Evolutionary conservation across 768 basidiomycete genomes (phyloP).

Genomic region (Lactifluus volemus): DNA sequence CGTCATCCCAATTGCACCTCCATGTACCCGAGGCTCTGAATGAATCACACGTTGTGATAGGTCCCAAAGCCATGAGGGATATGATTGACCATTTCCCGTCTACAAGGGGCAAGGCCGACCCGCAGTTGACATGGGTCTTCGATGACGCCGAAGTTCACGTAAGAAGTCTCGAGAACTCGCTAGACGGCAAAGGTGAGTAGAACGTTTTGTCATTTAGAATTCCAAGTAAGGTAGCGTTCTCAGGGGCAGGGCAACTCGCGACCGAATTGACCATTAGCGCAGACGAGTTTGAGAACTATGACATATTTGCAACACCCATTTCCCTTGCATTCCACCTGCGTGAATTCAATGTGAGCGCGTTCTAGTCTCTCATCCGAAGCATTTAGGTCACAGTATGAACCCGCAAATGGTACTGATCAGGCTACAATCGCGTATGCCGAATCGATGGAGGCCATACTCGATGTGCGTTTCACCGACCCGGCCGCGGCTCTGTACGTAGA

Average conservation of each 20-base stretch:
- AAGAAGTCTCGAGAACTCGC: slow-evolving; percentile 56
- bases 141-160: slow-evolving; percentile 57
- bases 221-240: background rate
- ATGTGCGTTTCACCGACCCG: slow-evolving; percentile 70
- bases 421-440: slow-evolving; percentile 78
- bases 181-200: slow-evolving; percentile 51
- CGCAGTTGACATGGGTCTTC: slow-evolving; percentile 79
- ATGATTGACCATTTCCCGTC: slow-evolving; percentile 77
- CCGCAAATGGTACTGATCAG: slow-evolving; percentile 29
- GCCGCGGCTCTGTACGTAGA: slow-evolving; percentile 69
- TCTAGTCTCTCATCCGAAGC: slow-evolving; percentile 2
- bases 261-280: slow-evolving; percentile 71
- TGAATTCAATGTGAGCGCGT: slow-evolving; percentile 61
- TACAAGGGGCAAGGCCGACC: slow-evolving; percentile 60
- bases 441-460: slow-evolving; percentile 51
- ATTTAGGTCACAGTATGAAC: background rate
- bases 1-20: slow-evolving; percentile 54
- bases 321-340: slow-evolving; percentile 73
- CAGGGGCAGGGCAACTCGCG: slow-evolving; percentile 54
- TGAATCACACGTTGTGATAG: slow-evolving; percentile 62
- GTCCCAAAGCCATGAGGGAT: slow-evolving; percentile 63
- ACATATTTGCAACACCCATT: slow-evolving; percentile 51
- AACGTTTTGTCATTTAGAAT: background rate
- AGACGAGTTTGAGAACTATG: slow-evolving; percentile 76
- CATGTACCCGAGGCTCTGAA: slow-evolving; percentile 46